Evolutionary conservation across 495 filamentous ascomycete genomes (phyloP).

Genomic region (Jackrogersella multiformis): DNA sequence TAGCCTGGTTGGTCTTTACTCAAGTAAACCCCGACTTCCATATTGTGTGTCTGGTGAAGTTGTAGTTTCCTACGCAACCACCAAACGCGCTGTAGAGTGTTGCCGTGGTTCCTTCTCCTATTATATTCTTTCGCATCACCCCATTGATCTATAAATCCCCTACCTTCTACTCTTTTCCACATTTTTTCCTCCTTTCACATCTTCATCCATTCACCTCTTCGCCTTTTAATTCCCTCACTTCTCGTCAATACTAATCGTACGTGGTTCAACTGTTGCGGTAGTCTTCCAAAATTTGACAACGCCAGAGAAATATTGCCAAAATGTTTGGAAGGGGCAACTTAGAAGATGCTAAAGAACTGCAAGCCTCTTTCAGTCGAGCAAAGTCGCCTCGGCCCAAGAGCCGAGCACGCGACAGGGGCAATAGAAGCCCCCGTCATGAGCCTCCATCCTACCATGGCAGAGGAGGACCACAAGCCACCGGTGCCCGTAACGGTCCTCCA

Average conservation of each 20-base stretch:
- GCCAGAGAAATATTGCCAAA: background rate
- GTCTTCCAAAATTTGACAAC: background rate
- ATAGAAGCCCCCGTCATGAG: background rate
- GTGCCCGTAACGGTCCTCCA: too few species aligned
- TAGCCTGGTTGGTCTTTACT: too few species aligned
- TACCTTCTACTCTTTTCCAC: background rate
- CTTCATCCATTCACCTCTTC: too few species aligned
- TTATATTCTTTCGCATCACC: background rate
- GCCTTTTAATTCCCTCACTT: background rate
- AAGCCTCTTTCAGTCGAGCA: conserved; percentile 10
- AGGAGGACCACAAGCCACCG: too few species aligned
- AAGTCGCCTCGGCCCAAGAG: background rate
- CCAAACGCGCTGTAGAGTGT: background rate
- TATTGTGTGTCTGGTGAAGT: background rate
- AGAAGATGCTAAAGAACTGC: conserved; percentile 23
- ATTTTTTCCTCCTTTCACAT: background rate
- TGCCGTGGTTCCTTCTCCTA: background rate
- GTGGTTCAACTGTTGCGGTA: background rate
- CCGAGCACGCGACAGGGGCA: background rate
- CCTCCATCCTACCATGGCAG: too few species aligned
- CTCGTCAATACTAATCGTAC: background rate
- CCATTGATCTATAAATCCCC: background rate
- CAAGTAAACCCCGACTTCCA: background rate
- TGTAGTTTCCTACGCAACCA: background rate
- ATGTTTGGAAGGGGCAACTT: conserved; percentile 23